Base-by-base conservation (phyloP, 768 basidiomycete species). In the Lactarius sanguifluus region DNA sequence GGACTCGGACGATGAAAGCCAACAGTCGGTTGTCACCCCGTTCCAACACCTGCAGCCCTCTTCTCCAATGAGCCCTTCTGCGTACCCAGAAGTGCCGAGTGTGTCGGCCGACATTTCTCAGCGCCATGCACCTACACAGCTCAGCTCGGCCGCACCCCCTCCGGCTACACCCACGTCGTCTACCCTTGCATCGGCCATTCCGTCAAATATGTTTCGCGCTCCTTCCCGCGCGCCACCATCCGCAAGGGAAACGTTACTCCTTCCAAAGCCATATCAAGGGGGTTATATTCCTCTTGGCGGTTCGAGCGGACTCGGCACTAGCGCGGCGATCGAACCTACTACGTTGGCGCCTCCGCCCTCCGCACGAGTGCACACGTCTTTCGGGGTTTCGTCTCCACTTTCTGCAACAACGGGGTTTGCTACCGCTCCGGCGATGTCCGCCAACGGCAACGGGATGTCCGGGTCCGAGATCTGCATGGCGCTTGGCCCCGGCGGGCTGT, bases 261-360 rank as follows among this genome's bases (percentile, higher is more conserved):
- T 55, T 28, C 50, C 66, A 2, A 57, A 32, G 20, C 40, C 66
- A 2, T 67, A 67, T 56, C 38, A 25, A 8, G 58, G 61, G 32
- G 45, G 52, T 13, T 67, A 67, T 36, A 1, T 34, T 12, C 62
- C 66, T 10, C 66, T 67, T 9, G 61, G 50, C n/a, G 66, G 66
- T 12, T 67, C 62, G 20, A 64, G 58, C 30, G 52, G 58, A 40
- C 43, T 64, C 8, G 62, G 57, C 38, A 47, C 8, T 8, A 23
- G 50, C 1, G 25, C 47, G 10, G 23, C 23, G 41, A 32, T n/a
- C 16, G 28, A 50, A 13, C 50, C 38, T 23, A 28, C 52, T 41
- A 15, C 16, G 7, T 36, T 23, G 1, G 16, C 28, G 36, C 2
- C 59, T 8, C 1, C 13, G 20, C 30, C 32, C 0, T 18, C 41